Conservation (phyloP, 2,329 filamentous ascomycete species). For the Aspergillus udagawae region DNA sequence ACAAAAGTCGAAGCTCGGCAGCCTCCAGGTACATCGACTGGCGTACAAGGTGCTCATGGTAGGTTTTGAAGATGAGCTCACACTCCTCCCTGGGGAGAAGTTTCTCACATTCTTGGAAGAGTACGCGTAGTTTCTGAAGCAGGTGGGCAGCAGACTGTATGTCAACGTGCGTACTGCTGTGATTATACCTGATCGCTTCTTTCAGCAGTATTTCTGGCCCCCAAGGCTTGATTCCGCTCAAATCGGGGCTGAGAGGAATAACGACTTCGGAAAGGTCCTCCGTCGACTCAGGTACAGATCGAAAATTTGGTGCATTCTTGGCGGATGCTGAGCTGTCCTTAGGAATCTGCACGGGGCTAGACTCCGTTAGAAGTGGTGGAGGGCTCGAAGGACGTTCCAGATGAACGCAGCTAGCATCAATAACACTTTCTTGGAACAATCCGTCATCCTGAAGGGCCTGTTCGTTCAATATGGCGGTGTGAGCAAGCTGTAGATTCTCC, state of each 20-base stretch:
- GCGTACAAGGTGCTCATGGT: conserved; percentile 53
- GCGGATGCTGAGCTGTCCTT: conserved; percentile 5
- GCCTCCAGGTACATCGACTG: conserved; percentile 46
- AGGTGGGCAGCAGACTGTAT: conserved; percentile 40
- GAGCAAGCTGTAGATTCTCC: conserved; percentile 9
- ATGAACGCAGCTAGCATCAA: conserved; percentile 29
- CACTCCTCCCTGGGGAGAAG: conserved; percentile 45
- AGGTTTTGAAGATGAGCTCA: conserved; percentile 53
- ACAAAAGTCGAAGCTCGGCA: conserved; percentile 53
- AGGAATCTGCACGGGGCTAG: conserved; percentile 22
- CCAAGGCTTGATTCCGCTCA: conserved; percentile 35
- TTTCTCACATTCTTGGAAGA: conserved; percentile 35
- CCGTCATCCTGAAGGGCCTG: conserved; percentile 19
- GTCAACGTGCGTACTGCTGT: conserved; percentile 35
- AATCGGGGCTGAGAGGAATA: conserved; percentile 31
- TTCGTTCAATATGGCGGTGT: conserved; percentile 12
- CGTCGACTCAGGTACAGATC: conserved; percentile 8
- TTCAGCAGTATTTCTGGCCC: conserved; percentile 35
- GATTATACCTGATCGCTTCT: conserved; percentile 39
- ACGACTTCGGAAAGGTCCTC: conserved; percentile 20
- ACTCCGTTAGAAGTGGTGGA: conserved; percentile 33
- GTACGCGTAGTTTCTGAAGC: conserved; percentile 37
- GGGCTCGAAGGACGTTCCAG: conserved; percentile 44
- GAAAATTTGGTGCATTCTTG: conserved; percentile 1
- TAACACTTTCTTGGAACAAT: conserved; percentile 22